Base-by-base conservation (phyloP, 139 green algal species). In the Deuterostichococcus epilithicus region DNA sequence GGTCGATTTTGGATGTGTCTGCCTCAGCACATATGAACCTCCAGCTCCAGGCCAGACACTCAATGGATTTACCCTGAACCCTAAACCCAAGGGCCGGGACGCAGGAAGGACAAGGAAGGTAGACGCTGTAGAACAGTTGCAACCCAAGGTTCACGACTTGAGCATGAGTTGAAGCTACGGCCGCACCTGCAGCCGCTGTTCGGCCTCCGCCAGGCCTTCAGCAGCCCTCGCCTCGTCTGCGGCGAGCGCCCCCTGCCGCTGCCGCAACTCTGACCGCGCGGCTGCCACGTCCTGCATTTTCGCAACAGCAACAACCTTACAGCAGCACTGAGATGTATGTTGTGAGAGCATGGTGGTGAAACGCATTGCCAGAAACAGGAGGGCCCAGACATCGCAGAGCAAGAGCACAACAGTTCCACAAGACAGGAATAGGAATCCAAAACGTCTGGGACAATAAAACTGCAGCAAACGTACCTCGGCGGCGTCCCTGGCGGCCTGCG, bases 201-300 rank as follows among this genome's bases (percentile, higher is more conserved):
- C 44, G 3, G 75, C 75, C 32, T 63, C 35, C 1, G 66, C 72
- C 45, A 85, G 38, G 1, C 67, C 71, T 0, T 30, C 5, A 13
- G 81, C 70, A 2, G 77, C 77, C n/a, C 34, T 23, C 10, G 42
- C 59, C 38, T 81, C 60, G 52, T 77, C 79, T 38, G 37, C 59
- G 66, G 79, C 82, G n/a, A 82, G 63, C 47, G 70, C 20, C 15
- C n/a, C n/a, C 36, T 76, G 75, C 45, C 71, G 65, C 32, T 75
- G 32, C 37, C 71, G 68, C 33, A 86, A 66, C 42, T 42, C 66
- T 8, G 66, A 67, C 1, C 37, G 44, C 71, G 82, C 75, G 15
- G 65, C 42, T 3, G 78, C 38, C 59, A 84, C 72, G 34, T 79
- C 80, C 34, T 75, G n/a, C 39, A 75, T 63, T 65, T 74, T 18